Percentiles rank a stretch among this genome's conserved stretches.
Evolutionary conservation across 768 basidiomycete genomes (phyloP).

Genomic region (Tulasnella sp.): DNA sequence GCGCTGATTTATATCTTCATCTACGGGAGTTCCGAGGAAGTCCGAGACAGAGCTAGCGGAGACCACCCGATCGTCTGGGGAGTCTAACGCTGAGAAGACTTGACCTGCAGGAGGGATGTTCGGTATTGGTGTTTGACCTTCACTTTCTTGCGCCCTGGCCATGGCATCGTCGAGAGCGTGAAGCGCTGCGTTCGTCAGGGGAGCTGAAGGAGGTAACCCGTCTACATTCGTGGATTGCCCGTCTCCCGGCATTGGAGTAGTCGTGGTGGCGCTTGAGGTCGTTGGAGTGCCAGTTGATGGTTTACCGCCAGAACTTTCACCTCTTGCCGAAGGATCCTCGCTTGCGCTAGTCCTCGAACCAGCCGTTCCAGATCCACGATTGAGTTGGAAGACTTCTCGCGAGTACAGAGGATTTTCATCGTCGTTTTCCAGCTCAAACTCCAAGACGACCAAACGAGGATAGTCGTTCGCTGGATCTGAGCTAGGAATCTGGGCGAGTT

Average conservation of each 20-base stretch:
- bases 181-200: constrained; percentile 9
- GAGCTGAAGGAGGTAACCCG: constrained; percentile 1
- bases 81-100: background rate
- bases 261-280: constrained; percentile 1
- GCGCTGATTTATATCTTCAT: background rate
- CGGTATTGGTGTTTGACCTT: background rate
- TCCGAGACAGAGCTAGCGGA: background rate
- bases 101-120: constrained; percentile 1
- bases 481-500: background rate
- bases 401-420: constrained; percentile 55
- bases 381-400: constrained; percentile 15
- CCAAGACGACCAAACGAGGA: constrained; percentile 48
- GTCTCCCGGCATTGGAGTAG: background rate
- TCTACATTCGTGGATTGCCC: background rate
- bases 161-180: constrained; percentile 2
- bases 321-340: constrained; percentile 1
- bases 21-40: background rate
- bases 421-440: constrained; percentile 71
- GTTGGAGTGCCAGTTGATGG: constrained; percentile 16
- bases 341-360: constrained; percentile 9
- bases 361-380: background rate
- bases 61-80: background rate
- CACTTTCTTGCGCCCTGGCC: background rate
- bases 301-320: background rate
- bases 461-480: constrained; percentile 6